These are phyloP conservation scores for Papiliotrema nemorosa DNA, from an alignment of 1,284 basidiomycete species.

Conservation along the genomic window DNA sequence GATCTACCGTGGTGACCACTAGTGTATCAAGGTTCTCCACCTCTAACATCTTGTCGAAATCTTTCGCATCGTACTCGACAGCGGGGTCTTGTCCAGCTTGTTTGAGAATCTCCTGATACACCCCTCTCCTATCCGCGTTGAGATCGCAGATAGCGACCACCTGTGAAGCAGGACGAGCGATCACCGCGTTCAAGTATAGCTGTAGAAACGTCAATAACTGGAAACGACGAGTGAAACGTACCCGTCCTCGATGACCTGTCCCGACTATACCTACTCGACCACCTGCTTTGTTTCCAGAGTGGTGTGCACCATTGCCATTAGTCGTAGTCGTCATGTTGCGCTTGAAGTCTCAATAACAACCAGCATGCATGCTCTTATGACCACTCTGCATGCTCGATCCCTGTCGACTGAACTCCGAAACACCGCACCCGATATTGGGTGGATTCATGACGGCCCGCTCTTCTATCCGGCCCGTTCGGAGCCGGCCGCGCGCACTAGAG, in stretches of 20 bases:
- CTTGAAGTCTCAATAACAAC: too few species aligned
- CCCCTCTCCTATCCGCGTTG: conserved; percentile 53
- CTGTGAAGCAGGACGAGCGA: conserved; percentile 24
- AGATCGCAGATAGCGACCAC: conserved; percentile 57
- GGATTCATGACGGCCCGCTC: too few species aligned
- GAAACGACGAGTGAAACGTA: conserved; percentile 10
- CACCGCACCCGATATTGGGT: too few species aligned
- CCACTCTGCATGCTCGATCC: too few species aligned
- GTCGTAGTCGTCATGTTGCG: too few species aligned
- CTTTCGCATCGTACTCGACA: conserved; percentile 24
- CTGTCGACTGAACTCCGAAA: too few species aligned
- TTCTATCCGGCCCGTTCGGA: too few species aligned
- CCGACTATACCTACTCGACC: conserved; percentile 40
- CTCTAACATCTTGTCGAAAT: conserved; percentile 54
- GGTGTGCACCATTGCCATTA: too few species aligned
- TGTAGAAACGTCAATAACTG: conserved; percentile 4
- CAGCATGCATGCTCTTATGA: too few species aligned
- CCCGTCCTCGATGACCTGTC: conserved; percentile 39
- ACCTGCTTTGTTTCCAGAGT: too few species aligned
- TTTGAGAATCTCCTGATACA: conserved; percentile 53
- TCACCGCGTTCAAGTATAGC: conserved; percentile 34
- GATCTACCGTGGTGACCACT: conserved; percentile 57
- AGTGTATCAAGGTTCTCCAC: conserved; percentile 54
- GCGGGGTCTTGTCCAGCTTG: conserved; percentile 47
- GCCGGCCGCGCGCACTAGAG: too few species aligned